These are phyloP conservation scores for Kokia cookei DNA, from an alignment of 441 rosid genomes.

Conservation along the genomic window DNA sequence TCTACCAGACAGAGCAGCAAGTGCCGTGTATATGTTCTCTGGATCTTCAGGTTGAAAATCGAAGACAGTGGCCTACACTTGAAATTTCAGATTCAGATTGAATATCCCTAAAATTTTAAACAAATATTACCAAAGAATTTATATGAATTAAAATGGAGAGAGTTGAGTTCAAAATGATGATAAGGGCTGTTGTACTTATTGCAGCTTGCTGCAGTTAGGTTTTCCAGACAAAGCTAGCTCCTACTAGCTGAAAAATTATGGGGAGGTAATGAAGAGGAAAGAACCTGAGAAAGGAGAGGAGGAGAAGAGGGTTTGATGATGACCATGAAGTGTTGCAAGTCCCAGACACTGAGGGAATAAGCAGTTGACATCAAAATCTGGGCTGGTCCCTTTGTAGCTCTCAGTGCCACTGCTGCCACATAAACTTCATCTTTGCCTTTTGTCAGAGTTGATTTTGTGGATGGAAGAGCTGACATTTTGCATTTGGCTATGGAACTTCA, in stretches of 20 bases:
- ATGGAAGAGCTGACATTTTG: neutral
- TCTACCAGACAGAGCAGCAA: conserved; percentile 53
- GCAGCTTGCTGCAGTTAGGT: neutral
- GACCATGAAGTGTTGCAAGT: conserved; percentile 73
- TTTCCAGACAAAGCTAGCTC: neutral
- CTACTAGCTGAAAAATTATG: neutral
- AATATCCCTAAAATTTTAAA: neutral
- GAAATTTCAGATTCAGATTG: neutral
- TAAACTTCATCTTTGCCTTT: conserved; percentile 43
- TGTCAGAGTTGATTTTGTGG: conserved; percentile 8
- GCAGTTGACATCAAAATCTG: conserved; percentile 56
- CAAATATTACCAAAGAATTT: neutral
- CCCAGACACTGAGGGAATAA: conserved; percentile 49
- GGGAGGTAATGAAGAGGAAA: neutral
- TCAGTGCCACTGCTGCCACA: conserved; percentile 57
- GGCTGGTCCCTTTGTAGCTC: conserved; percentile 53
- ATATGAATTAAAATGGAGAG: neutral
- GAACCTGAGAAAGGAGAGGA: conserved; percentile 33
- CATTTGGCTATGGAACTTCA: neutral
- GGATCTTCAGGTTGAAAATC: conserved; percentile 84
- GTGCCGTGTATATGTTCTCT: conserved; percentile 45
- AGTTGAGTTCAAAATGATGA: neutral
- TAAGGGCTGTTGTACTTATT: neutral
- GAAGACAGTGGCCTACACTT: conserved; percentile 39
- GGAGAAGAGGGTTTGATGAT: conserved; percentile 43